Evolutionary conservation across 768 basidiomycete species (phyloP).

Genomic region (Leccinum boreale): DNA sequence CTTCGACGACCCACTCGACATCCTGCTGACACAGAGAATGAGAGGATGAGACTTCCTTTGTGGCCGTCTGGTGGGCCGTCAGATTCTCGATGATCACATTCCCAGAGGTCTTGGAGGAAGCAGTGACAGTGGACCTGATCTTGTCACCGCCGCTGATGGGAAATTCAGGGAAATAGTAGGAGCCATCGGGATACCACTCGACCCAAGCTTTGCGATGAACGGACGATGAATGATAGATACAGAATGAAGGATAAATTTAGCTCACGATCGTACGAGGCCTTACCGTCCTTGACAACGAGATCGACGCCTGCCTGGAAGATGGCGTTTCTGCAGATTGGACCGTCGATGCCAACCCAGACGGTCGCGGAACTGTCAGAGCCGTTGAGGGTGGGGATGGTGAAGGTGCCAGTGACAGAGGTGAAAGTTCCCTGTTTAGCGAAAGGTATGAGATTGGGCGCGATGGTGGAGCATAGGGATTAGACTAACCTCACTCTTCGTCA

Average conservation of each 20-base stretch:
- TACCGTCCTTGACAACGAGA: neutral
- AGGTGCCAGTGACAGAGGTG: neutral
- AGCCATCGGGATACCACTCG: neutral
- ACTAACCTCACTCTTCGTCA: neutral
- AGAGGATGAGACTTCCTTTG: neutral
- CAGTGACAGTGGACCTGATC: neutral
- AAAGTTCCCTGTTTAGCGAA: neutral
- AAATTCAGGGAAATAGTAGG: neutral
- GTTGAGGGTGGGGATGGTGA: neutral
- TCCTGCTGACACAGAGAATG: neutral
- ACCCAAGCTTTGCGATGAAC: neutral
- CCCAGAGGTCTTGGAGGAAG: neutral
- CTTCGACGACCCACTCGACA: neutral
- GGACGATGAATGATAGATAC: neutral
- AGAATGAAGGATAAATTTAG: neutral
- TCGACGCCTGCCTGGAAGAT: neutral
- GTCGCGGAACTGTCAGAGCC: neutral
- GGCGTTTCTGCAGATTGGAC: neutral
- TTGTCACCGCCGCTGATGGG: neutral
- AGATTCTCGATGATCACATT: neutral
- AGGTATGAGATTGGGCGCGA: neutral
- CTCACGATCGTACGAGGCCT: neutral
- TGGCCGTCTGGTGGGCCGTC: neutral
- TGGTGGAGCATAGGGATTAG: neutral
- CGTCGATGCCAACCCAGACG: neutral